Conservation (phyloP, 164 flowering plant species). For the Macadamia tetraphylla region DNA sequence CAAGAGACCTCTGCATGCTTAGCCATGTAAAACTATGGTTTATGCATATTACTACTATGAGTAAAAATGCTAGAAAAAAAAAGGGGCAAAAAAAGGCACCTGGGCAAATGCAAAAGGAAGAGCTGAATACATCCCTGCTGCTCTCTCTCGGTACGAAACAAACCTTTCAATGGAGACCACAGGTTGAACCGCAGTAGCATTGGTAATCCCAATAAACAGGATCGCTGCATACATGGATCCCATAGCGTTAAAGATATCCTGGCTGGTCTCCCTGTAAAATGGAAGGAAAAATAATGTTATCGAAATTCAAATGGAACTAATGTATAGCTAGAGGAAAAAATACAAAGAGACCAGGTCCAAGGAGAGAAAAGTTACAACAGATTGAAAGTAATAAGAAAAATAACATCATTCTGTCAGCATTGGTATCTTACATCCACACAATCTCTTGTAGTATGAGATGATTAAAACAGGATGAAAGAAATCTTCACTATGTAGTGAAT, state of each 20-base stretch:
- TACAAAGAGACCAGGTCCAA: neutral
- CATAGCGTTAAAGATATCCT: constrained; percentile 86
- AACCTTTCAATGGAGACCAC: constrained; percentile 93
- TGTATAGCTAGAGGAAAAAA: neutral
- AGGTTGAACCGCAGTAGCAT: constrained; percentile 87
- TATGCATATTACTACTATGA: neutral
- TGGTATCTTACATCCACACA: too few relatives aligned
- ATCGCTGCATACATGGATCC: constrained; percentile 96
- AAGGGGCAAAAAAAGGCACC: constrained; percentile 29
- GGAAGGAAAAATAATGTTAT: neutral
- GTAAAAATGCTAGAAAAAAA: neutral
- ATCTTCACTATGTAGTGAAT: too few relatives aligned
- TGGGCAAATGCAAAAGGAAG: constrained; percentile 95
- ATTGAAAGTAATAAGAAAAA: neutral
- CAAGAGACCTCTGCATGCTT: constrained; percentile 1
- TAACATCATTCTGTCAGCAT: neutral
- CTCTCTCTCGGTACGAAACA: constrained; percentile 96
- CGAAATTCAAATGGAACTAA: neutral
- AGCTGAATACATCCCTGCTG: constrained; percentile 95
- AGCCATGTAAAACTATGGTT: neutral
- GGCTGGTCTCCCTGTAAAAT: constrained; percentile 63
- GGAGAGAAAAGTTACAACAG: neutral
- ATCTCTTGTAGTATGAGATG: too few relatives aligned
- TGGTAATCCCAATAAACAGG: constrained; percentile 84
- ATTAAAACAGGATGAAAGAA: too few relatives aligned